phyloP scores from a whole-genome alignment of 2,329 filamentous ascomycete species.

The Colletotrichum scovillei region DNA sequence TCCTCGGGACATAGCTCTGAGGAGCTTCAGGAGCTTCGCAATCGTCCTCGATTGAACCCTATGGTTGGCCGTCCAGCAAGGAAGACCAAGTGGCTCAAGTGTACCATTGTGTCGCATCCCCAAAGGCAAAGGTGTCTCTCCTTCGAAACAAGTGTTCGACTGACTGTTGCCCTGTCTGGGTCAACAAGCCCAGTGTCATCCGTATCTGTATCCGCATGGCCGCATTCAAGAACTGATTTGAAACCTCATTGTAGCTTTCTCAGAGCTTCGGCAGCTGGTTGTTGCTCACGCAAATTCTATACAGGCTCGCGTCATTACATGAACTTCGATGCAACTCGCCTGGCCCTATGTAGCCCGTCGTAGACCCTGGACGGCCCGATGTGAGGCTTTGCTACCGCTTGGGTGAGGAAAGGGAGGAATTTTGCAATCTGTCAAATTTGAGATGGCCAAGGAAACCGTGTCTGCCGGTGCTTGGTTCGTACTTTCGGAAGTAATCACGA shows the following conservation, averaged over 20 bases:
- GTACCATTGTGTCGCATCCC: not conserved
- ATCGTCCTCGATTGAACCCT: not conserved
- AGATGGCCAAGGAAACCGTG: not conserved
- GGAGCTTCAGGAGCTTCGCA: not conserved
- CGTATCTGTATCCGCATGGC: too few relatives aligned
- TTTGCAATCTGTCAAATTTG: not conserved
- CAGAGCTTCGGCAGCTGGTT: conserved; percentile 15
- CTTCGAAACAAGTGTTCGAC: not conserved
- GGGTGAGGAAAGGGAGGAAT: not conserved
- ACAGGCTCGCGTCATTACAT: conserved; percentile 26
- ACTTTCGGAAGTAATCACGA: conserved; percentile 15
- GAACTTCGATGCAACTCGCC: conserved; percentile 17
- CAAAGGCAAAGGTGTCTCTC: conserved; percentile 3
- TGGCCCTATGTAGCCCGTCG: not conserved
- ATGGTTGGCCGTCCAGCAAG: conserved; percentile 11
- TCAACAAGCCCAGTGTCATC: too few relatives aligned
- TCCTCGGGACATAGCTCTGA: not conserved
- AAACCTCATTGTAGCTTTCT: not conserved
- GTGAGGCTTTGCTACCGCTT: not conserved
- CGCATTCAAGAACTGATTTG: conserved; percentile 1
- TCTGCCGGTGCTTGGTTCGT: not conserved
- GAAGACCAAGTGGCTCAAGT: not conserved
- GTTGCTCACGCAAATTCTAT: not conserved
- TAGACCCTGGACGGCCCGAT: not conserved
- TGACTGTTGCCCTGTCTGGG: not conserved